Evolutionary conservation across 2,329 filamentous ascomycete species (phyloP).

Genomic region (Fusarium paranaense): DNA sequence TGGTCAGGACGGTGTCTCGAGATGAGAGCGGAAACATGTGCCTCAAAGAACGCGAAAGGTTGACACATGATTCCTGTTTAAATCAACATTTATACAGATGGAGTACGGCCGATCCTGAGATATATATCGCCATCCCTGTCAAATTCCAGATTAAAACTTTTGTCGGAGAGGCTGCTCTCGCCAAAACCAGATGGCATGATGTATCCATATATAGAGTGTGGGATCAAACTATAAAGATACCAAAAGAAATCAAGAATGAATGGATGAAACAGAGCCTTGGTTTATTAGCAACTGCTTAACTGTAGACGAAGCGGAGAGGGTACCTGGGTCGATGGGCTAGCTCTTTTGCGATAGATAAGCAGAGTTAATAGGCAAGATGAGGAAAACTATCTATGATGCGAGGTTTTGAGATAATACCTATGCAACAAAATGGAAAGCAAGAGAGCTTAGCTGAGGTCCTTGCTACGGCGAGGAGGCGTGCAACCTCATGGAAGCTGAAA

Average conservation of each 20-base stretch:
- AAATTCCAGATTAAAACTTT: neutral
- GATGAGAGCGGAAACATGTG: neutral
- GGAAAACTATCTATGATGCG: accelerated
- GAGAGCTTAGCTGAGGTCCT: neutral
- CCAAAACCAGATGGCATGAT: neutral
- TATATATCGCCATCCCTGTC: neutral
- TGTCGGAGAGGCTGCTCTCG: neutral
- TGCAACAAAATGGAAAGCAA: neutral
- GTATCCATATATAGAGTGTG: accelerated
- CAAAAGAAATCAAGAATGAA: neutral
- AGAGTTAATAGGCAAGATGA: accelerated
- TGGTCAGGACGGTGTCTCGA: neutral
- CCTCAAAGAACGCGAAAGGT: neutral
- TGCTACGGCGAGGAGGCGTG: neutral
- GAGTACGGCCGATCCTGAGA: neutral
- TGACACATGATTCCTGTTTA: slow-evolving; percentile 3
- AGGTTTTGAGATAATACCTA: neutral
- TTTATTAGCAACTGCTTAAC: neutral
- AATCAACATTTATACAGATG: neutral
- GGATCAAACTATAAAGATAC: neutral
- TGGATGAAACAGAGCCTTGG: neutral
- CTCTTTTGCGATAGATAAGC: neutral
- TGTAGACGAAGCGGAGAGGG: neutral
- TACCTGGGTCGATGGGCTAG: no score
- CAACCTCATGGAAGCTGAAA: neutral